Percentiles rank a stretch among this genome's conserved stretches.
phyloP scores from a whole-genome alignment of 2,329 filamentous ascomycete genomes.

The Hysterium pulicare region DNA sequence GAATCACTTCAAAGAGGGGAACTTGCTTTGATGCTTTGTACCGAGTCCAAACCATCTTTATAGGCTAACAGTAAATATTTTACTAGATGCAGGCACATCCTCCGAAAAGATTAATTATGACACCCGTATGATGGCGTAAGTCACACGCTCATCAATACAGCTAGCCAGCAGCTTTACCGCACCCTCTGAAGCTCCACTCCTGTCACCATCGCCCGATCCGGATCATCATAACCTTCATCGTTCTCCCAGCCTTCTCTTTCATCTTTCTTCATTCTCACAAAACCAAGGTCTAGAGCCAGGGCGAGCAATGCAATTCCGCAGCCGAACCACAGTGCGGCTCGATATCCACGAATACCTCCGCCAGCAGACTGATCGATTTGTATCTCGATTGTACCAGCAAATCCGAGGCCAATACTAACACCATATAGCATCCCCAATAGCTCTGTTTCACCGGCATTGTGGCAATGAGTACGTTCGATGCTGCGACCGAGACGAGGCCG shows the following conservation, averaged over 20 bases:
- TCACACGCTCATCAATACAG: too few relatives aligned
- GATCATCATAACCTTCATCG: neutral
- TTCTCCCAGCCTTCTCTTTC: constrained; percentile 22
- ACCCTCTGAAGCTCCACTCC: neutral
- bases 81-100: too few relatives aligned
- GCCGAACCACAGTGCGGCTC: constrained; percentile 31
- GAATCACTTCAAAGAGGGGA: too few relatives aligned
- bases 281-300: constrained; percentile 26
- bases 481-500: constrained; percentile 9
- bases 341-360: constrained; percentile 24
- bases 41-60: too few relatives aligned
- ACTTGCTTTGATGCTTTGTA: too few relatives aligned
- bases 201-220: neutral
- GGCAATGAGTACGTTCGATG: constrained; percentile 8
- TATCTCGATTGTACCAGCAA: constrained; percentile 42
- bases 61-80: too few relatives aligned
- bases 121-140: too few relatives aligned
- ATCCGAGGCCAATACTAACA: constrained; percentile 42
- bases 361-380: constrained; percentile 15
- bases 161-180: too few relatives aligned
- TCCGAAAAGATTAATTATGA: too few relatives aligned
- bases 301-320: constrained; percentile 26
- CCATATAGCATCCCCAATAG: constrained; percentile 43
- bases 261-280: constrained; percentile 32
- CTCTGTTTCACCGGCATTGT: constrained; percentile 9